Evolutionary conservation across 805 yeast genomes (phyloP).

Genomic region (Wickerhamomyces tratensis): DNA sequence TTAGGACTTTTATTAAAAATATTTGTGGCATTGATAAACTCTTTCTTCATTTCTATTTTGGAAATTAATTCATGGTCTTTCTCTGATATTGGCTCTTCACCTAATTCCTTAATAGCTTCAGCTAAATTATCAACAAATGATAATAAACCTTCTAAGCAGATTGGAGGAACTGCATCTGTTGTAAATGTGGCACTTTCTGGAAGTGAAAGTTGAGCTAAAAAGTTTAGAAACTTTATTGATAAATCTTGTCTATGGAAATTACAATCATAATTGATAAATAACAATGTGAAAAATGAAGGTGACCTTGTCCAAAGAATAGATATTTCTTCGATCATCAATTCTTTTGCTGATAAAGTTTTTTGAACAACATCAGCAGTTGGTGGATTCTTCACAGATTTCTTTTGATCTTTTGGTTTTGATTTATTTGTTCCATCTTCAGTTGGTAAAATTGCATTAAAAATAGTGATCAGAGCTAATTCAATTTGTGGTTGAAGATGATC

Average conservation of each 20-base stretch:
- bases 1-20: slow-evolving; percentile 73
- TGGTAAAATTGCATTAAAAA: slow-evolving; percentile 50
- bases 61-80: slow-evolving; percentile 11
- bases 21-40: slow-evolving; percentile 68
- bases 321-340: slow-evolving; percentile 73
- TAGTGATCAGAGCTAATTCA: slow-evolving; percentile 57
- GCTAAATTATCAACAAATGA: slow-evolving; percentile 57
- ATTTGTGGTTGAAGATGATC: slow-evolving; percentile 66
- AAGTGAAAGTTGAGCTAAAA: slow-evolving; percentile 66
- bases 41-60: slow-evolving; percentile 46
- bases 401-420: background rate
- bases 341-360: slow-evolving; percentile 41
- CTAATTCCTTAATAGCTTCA: slow-evolving; percentile 24
- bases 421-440: slow-evolving; percentile 11
- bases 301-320: slow-evolving; percentile 77
- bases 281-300: slow-evolving; percentile 63
- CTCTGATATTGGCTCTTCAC: slow-evolving; percentile 1
- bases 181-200: slow-evolving; percentile 79
- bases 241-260: slow-evolving; percentile 80
- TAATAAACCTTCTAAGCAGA: slow-evolving; percentile 82
- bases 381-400: slow-evolving; percentile 19
- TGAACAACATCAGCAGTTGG: slow-evolving; percentile 20
- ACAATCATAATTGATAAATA: slow-evolving; percentile 84
- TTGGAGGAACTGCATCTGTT: slow-evolving; percentile 85
- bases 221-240: slow-evolving; percentile 54